phyloP scores from a whole-genome alignment of 768 basidiomycete species.

The Kwoniella shandongensis region DNA sequence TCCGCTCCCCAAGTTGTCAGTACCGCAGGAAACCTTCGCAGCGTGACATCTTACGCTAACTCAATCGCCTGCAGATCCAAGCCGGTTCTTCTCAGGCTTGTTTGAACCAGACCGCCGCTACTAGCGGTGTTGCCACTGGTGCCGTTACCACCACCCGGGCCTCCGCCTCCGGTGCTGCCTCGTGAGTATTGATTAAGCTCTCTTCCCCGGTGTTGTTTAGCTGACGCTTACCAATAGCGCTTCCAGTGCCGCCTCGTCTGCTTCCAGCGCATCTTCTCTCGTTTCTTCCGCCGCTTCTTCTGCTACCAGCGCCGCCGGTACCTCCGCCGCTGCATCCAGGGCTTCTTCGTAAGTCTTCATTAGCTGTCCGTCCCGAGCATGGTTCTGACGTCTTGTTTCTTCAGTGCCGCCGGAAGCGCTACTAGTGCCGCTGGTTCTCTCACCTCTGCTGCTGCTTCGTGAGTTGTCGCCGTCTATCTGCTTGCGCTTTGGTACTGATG shows the following conservation, averaged over 20 bases:
- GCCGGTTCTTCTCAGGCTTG: constrained; percentile 41
- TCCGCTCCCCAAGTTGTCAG: constrained; percentile 38
- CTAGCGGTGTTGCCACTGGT: constrained; percentile 28
- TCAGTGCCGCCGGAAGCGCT: constrained; percentile 2
- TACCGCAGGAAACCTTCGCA: background rate
- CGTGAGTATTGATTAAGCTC: constrained; percentile 7
- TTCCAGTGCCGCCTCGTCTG: constrained; percentile 22
- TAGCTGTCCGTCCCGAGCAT: background rate
- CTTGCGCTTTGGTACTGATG: constrained; percentile 5
- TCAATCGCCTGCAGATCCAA: constrained; percentile 35
- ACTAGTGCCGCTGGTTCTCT: constrained; percentile 23
- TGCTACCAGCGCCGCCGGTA: background rate
- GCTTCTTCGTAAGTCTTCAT: constrained; percentile 16
- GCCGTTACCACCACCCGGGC: constrained; percentile 34
- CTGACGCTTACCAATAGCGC: constrained; percentile 4
- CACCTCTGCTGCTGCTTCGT: constrained; percentile 25
- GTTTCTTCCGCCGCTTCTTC: constrained; percentile 17
- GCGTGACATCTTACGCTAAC: background rate
- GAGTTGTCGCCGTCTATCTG: background rate
- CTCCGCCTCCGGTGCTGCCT: constrained; percentile 22
- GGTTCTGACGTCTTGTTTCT: background rate
- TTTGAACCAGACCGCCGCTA: constrained; percentile 35
- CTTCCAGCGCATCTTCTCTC: constrained; percentile 18
- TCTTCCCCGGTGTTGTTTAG: background rate
- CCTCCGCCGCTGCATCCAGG: constrained; percentile 2